phyloP scores from a whole-genome alignment of 2,329 filamentous ascomycete genomes.

The Nakataea oryzae region DNA sequence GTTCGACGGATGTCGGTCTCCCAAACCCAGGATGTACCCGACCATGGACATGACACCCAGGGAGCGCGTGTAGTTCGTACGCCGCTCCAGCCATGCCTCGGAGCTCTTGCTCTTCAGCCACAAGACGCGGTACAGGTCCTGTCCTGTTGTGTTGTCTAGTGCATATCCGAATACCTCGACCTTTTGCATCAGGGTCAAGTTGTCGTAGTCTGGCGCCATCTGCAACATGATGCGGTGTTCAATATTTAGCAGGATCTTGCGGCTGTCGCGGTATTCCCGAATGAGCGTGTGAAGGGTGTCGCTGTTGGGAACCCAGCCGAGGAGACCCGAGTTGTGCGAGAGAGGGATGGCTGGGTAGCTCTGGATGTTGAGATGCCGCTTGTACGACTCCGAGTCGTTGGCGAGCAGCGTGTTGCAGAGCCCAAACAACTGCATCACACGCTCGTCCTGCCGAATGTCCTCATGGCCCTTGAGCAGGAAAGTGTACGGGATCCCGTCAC shows the following conservation, averaged over 20 bases:
- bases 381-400: slow-evolving; percentile 92
- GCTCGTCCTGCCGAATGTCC: slow-evolving; percentile 96
- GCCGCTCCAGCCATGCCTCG: slow-evolving; percentile 91
- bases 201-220: slow-evolving; percentile 98
- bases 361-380: slow-evolving; percentile 93
- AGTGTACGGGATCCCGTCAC: slow-evolving; percentile 77
- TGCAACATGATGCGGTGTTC: slow-evolving; percentile 99
- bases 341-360: slow-evolving; percentile 93
- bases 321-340: slow-evolving; percentile 87
- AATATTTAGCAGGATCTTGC: slow-evolving; percentile 96
- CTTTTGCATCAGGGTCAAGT: slow-evolving; percentile 98
- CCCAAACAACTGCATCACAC: slow-evolving; percentile 98
- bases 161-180: slow-evolving; percentile 99
- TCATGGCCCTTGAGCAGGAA: slow-evolving; percentile 98
- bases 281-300: slow-evolving; percentile 96
- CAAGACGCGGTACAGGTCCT: slow-evolving; percentile 93
- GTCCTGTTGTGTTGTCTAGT: slow-evolving; percentile 96
- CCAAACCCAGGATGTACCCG: slow-evolving; percentile 95
- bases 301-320: slow-evolving; percentile 96
- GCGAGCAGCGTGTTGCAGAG: slow-evolving; percentile 91
- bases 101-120: slow-evolving; percentile 99
- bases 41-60: slow-evolving; percentile 99
- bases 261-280: slow-evolving; percentile 90
- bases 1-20: slow-evolving; percentile 95
- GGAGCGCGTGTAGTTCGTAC: slow-evolving; percentile 97